Percentiles rank a stretch among this genome's conserved stretches.
Evolutionary conservation across 139 green algal species (phyloP).

Genomic region (Chlamydomonas sphaeroides): DNA sequence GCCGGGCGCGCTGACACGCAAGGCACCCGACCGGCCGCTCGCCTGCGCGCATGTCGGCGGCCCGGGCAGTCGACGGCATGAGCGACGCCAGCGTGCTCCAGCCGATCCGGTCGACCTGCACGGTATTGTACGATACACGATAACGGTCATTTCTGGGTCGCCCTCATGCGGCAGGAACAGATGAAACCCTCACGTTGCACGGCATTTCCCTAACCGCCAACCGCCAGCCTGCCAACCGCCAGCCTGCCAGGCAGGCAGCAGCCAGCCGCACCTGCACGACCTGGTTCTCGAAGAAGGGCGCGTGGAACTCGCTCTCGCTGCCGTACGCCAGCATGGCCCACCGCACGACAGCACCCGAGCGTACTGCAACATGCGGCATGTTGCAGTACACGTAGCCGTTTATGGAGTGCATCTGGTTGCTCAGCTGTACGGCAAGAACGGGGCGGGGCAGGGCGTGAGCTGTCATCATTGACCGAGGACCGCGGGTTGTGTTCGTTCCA

Average conservation of each 20-base stretch:
- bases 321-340: conserved; percentile 19
- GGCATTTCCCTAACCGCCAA: too few species aligned
- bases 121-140: background rate
- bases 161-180: background rate
- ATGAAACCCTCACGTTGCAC: too few species aligned
- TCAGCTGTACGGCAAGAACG: conserved; percentile 20
- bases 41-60: background rate
- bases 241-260: background rate
- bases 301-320: background rate
- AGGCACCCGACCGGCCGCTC: too few species aligned
- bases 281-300: background rate
- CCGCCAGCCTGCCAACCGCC: too few species aligned
- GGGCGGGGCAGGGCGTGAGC: too few species aligned
- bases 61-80: background rate
- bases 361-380: background rate
- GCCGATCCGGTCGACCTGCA: background rate
- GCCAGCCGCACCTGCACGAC: background rate
- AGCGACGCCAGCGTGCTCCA: background rate
- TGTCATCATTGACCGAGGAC: too few species aligned
- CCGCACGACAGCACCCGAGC: background rate
- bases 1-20: too few species aligned
- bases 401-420: conserved; percentile 52
- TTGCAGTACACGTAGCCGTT: conserved; percentile 63
- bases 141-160: background rate
- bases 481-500: too few species aligned